Conservation (phyloP, 1,139 yeast species). For the Taphrina populina region DNA sequence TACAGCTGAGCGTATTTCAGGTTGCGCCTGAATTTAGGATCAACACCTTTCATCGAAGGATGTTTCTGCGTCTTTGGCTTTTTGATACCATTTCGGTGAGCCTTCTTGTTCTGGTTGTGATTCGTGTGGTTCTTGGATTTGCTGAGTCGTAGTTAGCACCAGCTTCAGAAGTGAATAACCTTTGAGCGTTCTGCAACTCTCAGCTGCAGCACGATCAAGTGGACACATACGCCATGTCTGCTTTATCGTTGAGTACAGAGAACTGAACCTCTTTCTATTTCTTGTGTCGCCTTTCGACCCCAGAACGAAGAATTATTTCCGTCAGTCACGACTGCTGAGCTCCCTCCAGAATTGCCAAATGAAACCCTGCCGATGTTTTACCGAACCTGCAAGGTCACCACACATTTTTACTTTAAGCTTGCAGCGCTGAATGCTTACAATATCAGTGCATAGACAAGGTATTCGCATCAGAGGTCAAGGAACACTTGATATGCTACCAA, state of each 20-base stretch:
- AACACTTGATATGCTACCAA: too few relatives aligned
- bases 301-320: slow-evolving; percentile 5
- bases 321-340: slow-evolving; percentile 12
- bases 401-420: too few relatives aligned
- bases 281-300: slow-evolving; percentile 2
- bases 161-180: too few relatives aligned
- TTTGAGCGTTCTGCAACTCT: too few relatives aligned
- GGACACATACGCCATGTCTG: slow-evolving; percentile 10
- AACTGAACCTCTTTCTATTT: too few relatives aligned
- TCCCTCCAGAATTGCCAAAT: neutral
- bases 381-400: too few relatives aligned
- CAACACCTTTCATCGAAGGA: slow-evolving; percentile 98
- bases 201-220: neutral
- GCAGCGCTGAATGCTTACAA: too few relatives aligned
- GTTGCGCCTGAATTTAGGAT: slow-evolving; percentile 99
- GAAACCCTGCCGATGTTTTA: too few relatives aligned
- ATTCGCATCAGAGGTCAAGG: too few relatives aligned
- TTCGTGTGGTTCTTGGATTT: slow-evolving; percentile 98
- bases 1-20: slow-evolving; percentile 53
- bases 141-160: slow-evolving; percentile 39
- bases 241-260: too few relatives aligned
- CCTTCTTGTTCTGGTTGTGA: slow-evolving; percentile 99
- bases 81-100: slow-evolving; percentile 98
- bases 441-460: too few relatives aligned
- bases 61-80: slow-evolving; percentile 97